Base-by-base conservation (phyloP, 2,329 filamentous ascomycete species). In the Sporothrix dimorphospora region DNA sequence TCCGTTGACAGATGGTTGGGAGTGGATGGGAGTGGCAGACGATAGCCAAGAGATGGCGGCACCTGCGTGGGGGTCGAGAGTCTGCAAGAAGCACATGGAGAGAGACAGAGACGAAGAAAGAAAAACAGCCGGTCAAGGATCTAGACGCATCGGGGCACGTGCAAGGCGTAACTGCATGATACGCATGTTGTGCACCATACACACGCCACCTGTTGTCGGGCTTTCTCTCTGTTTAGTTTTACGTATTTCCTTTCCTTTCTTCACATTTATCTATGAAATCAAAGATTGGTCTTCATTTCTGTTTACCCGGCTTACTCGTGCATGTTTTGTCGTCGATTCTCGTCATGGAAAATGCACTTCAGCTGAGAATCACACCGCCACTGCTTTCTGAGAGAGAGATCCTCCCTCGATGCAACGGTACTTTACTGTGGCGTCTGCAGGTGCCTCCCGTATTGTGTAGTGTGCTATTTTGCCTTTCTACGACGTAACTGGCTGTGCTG, bases 401-500 rank as follows among this genome's bases (percentile, higher is more conserved):
- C 57, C 30, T 21, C 34, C 19, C 19, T 40, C 7, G 57, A 61
- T 61, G 57, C 30, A 12, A 61, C 57, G 57, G 30, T 40, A 21
- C 53, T 55, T 61, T 61, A 40, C 30, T 21, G 57, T 40, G 57
- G 57, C 57, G 57, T 61, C 57, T 61, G 57, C 30, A 61, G 55
- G 2, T 14, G 16, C 4, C 16, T 30, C 16, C 11, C n/a, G 49
- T 51, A 55, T 9, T 55, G 53, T 55, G 6, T 16, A 38, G 30
- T n/a, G 30, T n/a, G 19, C 42, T 14, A 21, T 55, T 12, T 27
- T 27, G 9, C 24, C 9, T 8, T 16, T 55, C 24, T 27, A n/a
- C n/a, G n/a, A n/a, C n/a, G n/a, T n/a, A 1, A 55, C 51, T 55
- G 51, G 51, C 12, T 12, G 27, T 11, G 9, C 16, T 59, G 14